These are phyloP conservation scores for Nakazawaea populi DNA, from an alignment of 805 yeast species.

Conservation along the genomic window DNA sequence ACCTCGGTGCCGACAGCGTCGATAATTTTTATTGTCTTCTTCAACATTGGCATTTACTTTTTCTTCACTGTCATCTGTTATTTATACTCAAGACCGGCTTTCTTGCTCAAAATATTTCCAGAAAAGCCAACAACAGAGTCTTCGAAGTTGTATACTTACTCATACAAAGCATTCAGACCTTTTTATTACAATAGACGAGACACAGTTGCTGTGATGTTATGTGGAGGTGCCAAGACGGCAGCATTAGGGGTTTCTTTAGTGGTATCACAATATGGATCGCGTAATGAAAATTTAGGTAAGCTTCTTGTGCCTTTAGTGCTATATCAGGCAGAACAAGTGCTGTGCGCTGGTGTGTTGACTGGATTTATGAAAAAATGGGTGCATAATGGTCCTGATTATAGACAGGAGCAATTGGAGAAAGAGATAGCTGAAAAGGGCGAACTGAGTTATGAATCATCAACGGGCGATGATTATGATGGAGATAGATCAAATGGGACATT, in stretches of 20 bases:
- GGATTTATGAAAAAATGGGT: slow-evolving; percentile 69
- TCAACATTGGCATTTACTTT: slow-evolving; percentile 74
- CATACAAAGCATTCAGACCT: slow-evolving; percentile 46
- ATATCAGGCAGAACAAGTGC: slow-evolving; percentile 83
- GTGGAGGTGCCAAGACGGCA: slow-evolving; percentile 93
- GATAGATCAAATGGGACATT: not conserved
- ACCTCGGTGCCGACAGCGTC: slow-evolving; percentile 61
- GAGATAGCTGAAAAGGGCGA: not conserved
- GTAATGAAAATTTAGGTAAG: slow-evolving; percentile 57
- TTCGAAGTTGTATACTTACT: slow-evolving; percentile 36
- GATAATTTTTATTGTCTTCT: slow-evolving; percentile 71
- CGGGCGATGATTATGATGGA: not conserved
- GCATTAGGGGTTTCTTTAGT: slow-evolving; percentile 83
- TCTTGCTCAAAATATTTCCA: slow-evolving; percentile 36
- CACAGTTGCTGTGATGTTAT: slow-evolving; percentile 73
- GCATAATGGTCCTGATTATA: slow-evolving; percentile 19
- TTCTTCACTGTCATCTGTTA: slow-evolving; percentile 67
- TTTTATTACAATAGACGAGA: slow-evolving; percentile 68
- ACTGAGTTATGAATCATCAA: not conserved
- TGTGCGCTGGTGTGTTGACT: slow-evolving; percentile 71
- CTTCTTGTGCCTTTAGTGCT: slow-evolving; percentile 77
- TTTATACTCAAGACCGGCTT: slow-evolving; percentile 53
- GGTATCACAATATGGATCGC: slow-evolving; percentile 65
- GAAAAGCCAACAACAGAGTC: slow-evolving; percentile 42
- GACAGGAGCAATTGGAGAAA: slow-evolving; percentile 14